These are phyloP conservation scores for Brettanomyces sp. DNA, from an alignment of 805 yeast species.

Conservation along the genomic window DNA sequence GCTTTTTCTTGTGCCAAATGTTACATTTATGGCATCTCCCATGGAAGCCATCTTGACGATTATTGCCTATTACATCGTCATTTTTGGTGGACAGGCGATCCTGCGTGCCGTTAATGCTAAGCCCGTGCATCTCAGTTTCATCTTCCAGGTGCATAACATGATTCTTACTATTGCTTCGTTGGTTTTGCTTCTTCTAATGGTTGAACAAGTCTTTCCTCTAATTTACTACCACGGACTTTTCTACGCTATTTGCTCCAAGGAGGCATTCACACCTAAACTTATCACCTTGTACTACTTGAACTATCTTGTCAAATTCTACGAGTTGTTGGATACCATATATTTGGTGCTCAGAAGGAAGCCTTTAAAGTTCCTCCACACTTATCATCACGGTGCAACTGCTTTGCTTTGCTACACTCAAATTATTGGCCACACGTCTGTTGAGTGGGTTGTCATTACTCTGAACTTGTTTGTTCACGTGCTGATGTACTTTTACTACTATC, in stretches of 20 bases:
- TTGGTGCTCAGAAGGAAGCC: constrained; percentile 71
- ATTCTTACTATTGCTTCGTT: constrained; percentile 53
- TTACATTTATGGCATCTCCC: constrained; percentile 60
- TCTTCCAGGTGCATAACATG: constrained; percentile 68
- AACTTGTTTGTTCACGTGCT: constrained; percentile 75
- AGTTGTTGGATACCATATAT: constrained; percentile 69
- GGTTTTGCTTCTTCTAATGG: constrained; percentile 45
- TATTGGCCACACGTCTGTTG: constrained; percentile 66
- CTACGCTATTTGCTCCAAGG: constrained; percentile 56
- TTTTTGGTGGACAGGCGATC: constrained; percentile 58
- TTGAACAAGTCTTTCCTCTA: constrained; percentile 69
- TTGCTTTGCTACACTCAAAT: constrained; percentile 73
- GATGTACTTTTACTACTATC: constrained; percentile 81
- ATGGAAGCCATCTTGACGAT: constrained; percentile 44
- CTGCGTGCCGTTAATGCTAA: constrained; percentile 38
- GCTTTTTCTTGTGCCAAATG: constrained; percentile 36
- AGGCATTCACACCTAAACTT: constrained; percentile 65
- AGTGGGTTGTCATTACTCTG: constrained; percentile 72
- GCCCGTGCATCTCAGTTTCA: constrained; percentile 54
- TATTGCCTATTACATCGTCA: constrained; percentile 62
- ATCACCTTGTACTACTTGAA: constrained; percentile 66
- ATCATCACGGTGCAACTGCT: constrained; percentile 86
- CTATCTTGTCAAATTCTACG: constrained; percentile 66
- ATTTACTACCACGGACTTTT: constrained; percentile 56
- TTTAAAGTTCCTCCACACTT: constrained; percentile 69